These are phyloP conservation scores for Xanthoconium separans DNA, from an alignment of 1,284 basidiomycete species.

Conservation along the genomic window DNA sequence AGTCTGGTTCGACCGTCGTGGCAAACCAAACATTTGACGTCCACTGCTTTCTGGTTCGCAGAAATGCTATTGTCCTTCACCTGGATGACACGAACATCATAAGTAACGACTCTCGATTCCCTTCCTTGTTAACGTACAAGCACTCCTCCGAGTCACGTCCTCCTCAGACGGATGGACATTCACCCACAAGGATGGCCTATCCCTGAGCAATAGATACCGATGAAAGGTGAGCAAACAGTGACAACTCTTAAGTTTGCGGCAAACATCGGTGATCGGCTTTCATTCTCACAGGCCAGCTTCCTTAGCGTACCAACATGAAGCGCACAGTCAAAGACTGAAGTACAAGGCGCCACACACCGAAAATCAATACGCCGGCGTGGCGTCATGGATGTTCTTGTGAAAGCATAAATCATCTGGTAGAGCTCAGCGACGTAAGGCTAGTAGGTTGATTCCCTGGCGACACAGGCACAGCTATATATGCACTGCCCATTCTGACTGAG, in stretches of 20 bases:
- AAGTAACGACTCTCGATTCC: too few relatives aligned
- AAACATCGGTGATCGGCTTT: too few relatives aligned
- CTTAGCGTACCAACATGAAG: not conserved
- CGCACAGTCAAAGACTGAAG: not conserved
- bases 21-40: not conserved
- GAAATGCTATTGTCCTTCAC: not conserved
- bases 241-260: not conserved
- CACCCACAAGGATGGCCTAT: too few relatives aligned
- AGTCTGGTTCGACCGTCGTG: too few relatives aligned
- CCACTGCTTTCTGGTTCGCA: not conserved
- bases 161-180: not conserved
- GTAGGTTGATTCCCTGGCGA: not conserved
- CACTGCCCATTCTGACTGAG: too few relatives aligned
- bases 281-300: too few relatives aligned
- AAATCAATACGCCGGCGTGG: not conserved
- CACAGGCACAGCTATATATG: too few relatives aligned
- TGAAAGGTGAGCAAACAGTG: not conserved
- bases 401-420: not conserved
- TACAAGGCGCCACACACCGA: not conserved
- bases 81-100: too few relatives aligned
- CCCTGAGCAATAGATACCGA: too few relatives aligned
- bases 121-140: too few relatives aligned
- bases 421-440: not conserved
- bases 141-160: not conserved
- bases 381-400: not conserved